These are phyloP conservation scores for Barnettozyma populi DNA, from an alignment of 805 yeast species.

Conservation along the genomic window DNA sequence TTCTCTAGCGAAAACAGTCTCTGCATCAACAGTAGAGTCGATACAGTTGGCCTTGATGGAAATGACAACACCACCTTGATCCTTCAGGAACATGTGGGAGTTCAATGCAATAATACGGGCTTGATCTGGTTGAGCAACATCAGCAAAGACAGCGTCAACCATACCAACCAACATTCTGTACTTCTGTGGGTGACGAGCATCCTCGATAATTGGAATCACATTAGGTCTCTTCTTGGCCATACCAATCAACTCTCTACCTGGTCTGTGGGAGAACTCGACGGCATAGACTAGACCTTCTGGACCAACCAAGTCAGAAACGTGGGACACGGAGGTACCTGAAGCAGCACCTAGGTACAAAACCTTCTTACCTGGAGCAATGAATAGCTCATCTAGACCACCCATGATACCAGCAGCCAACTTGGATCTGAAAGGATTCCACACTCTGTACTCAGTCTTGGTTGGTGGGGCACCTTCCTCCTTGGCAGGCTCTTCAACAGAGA, in stretches of 20 bases:
- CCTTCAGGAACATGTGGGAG: slow-evolving; percentile 96
- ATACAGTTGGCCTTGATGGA: slow-evolving; percentile 99
- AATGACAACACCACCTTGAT: slow-evolving; percentile 97
- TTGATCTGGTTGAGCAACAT: slow-evolving; percentile 99
- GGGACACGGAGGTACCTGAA: slow-evolving; percentile 98
- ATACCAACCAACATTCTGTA: slow-evolving; percentile 98
- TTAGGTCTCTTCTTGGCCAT: slow-evolving; percentile 99
- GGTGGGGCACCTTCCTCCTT: slow-evolving; percentile 82
- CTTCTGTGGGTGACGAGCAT: slow-evolving; percentile 99
- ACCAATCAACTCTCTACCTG: slow-evolving; percentile 97
- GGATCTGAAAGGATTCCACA: slow-evolving; percentile 99
- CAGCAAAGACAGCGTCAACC: slow-evolving; percentile 99
- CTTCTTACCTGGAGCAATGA: slow-evolving; percentile 97
- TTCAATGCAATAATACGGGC: slow-evolving; percentile 99
- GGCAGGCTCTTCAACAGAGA: slow-evolving; percentile 88
- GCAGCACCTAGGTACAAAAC: slow-evolving; percentile 98
- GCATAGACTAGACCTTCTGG: slow-evolving; percentile 99
- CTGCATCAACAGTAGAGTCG: slow-evolving; percentile 98
- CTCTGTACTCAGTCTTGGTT: slow-evolving; percentile 97
- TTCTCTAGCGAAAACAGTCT: slow-evolving; percentile 98
- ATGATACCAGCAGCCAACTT: slow-evolving; percentile 99
- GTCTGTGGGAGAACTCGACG: slow-evolving; percentile 98
- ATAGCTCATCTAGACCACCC: slow-evolving; percentile 98
- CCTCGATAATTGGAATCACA: slow-evolving; percentile 97
- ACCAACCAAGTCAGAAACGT: slow-evolving; percentile 97